Conservation (phyloP, 176 grass and related monocot species). For the Tuctoria greenei region DNA sequence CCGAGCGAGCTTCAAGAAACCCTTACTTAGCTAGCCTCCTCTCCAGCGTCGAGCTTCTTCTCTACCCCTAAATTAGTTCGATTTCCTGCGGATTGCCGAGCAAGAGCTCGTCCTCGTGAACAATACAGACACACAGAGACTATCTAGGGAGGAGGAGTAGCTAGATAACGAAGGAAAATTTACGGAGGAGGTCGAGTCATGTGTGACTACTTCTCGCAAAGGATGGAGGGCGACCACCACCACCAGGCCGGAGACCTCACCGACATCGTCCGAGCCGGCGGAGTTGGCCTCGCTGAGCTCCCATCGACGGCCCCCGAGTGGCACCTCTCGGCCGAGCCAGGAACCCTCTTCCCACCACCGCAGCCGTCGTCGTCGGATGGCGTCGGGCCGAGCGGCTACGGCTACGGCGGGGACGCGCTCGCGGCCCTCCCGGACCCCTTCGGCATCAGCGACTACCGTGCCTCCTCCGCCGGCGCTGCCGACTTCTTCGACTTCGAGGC, state of each 20-base stretch:
- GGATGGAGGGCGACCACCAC: conserved; percentile 51
- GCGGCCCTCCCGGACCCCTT: conserved; percentile 58
- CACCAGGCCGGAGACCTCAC: conserved; percentile 78
- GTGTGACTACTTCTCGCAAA: conserved; percentile 86
- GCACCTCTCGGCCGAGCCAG: conserved; percentile 36
- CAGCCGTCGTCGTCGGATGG: conserved; percentile 37
- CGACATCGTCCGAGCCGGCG: conserved; percentile 66
- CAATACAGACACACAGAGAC: not conserved
- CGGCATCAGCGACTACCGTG: conserved; percentile 37
- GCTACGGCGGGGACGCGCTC: conserved; percentile 56
- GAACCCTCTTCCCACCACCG: conserved; percentile 31
- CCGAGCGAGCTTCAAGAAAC: conserved; percentile 3
- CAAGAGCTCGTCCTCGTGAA: not conserved
- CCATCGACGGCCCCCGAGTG: conserved; percentile 43
- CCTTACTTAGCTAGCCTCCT: not conserved
- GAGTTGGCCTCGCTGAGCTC: conserved; percentile 11
- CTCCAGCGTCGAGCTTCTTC: not conserved
- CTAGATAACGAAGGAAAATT: not conserved
- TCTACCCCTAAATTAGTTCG: not conserved
- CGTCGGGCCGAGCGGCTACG: not conserved
- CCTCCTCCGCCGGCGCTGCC: conserved; percentile 1
- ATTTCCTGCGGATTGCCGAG: conserved; percentile 6
- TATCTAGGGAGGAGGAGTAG: not conserved
- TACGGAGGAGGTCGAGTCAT: conserved; percentile 26
- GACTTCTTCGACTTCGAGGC: conserved; percentile 40